Percentiles rank a stretch among this genome's conserved stretches.
These are phyloP conservation scores for Hyaloperonospora brassicae DNA, from an alignment of 352 stramenopile genomes.

Conservation along the genomic window DNA sequence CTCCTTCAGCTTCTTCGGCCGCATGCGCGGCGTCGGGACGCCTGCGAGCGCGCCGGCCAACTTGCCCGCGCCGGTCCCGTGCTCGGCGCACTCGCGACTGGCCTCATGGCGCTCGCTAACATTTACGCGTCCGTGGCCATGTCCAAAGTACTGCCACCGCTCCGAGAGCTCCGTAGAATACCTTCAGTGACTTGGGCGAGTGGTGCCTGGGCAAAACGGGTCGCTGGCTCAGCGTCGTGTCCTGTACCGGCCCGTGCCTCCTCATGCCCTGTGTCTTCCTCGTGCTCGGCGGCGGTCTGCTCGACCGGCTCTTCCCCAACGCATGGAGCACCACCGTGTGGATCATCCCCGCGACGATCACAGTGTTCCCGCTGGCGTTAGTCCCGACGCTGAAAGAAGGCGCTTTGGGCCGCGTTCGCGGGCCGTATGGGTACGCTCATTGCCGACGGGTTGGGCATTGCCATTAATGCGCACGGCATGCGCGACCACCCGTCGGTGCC, in stretches of 20 bases:
- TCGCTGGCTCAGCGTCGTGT: constrained; percentile 42
- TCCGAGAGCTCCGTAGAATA: constrained; percentile 45
- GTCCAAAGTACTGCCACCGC: constrained; percentile 51
- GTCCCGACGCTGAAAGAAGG: constrained; percentile 60
- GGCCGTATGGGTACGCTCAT: constrained; percentile 45
- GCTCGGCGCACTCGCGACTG: constrained; percentile 29
- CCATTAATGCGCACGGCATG: constrained; percentile 22
- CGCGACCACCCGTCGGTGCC: constrained; percentile 31
- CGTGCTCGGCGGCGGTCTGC: constrained; percentile 41
- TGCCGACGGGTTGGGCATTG: constrained; percentile 18
- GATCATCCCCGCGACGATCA: constrained; percentile 58
- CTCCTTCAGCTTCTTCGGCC: constrained; percentile 54
- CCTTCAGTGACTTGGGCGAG: constrained; percentile 47
- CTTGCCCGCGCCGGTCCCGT: constrained; percentile 40
- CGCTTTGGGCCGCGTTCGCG: constrained; percentile 42
- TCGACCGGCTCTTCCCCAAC: constrained; percentile 43
- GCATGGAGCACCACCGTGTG: constrained; percentile 42
- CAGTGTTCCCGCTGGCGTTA: constrained; percentile 36
- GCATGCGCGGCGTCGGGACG: constrained; percentile 58
- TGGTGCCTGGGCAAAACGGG: constrained; percentile 33
- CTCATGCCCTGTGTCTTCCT: constrained; percentile 46
- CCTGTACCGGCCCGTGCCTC: constrained; percentile 46
- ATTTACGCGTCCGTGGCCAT: constrained; percentile 49
- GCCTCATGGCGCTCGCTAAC: constrained; percentile 60
- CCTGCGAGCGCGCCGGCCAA: constrained; percentile 66